Base-by-base conservation (phyloP, 2,329 filamentous ascomycete species). In the Cytospora piceicola region DNA sequence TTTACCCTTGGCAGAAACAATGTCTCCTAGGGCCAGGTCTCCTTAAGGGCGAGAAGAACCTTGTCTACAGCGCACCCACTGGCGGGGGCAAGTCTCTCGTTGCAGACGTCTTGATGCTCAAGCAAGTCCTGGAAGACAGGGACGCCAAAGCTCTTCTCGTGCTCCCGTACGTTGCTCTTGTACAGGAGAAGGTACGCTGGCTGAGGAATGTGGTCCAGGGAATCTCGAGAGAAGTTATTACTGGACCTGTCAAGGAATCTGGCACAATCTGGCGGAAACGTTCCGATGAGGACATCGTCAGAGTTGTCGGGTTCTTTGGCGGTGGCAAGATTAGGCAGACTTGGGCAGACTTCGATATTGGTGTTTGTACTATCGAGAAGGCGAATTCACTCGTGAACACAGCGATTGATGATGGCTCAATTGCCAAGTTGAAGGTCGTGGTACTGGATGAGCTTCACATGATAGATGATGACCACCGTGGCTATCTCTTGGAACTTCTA, bases 371-470 rank as follows among this genome's bases (percentile, higher is more conserved):
- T 0, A 88, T 93, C 67, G 91, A 94, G 78, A 94, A 93, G 85
- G 90, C 90, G 62, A 94, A 93, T 72, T 84, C 88, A 14, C 81
- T 94, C 49, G 82, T 93, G 32, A 93, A 94, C 70, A 80, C 84
- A 27, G 88, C 90, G 17, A 91, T 93, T 69, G 88, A 91, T 68
- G 89, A 93, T 68, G 87, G 85, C 72, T 86, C 82, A 4, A 83
- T 92, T 66, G 79, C 82, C n/a, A 82, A 87, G 24, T 78, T 94
- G 53, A 85, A 84, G 56, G 80, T 88, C 14, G 85, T 93, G 22
- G 89, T 93, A 17, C 79, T 93, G 39, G 91, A 94, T 71, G 91
- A 94, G 73, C 78, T 93, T n/a, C 91, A 94, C 73, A 93, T 94
- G 90, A 82, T 93, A 54, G 88, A 92, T 70, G 91, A 93, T 73